Base-by-base conservation (phyloP, 139 green algal genomes). In the Micractinium sp. region DNA sequence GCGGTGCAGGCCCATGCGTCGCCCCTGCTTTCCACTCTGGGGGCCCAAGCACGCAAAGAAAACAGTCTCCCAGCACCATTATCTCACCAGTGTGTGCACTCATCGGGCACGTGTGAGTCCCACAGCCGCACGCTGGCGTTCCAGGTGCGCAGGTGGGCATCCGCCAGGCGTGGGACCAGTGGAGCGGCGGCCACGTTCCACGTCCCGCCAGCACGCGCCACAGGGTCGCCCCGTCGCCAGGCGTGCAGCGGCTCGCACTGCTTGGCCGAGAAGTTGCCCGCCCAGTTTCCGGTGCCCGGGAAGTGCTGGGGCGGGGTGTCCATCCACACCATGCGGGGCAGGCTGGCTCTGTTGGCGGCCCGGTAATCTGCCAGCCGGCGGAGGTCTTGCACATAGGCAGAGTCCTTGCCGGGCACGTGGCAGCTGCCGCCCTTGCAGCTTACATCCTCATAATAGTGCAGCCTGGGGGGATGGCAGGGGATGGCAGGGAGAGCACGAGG, bases 101-200 rank as follows among this genome's bases (percentile, higher is more conserved):
- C 89, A 0, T 63, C 53, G 20, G 41, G 41, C 63, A 84, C 60
- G 81, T 93, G 90, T 12, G 82, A 84, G 29, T 76, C 39, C 76
- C 73, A 91, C 20, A 93, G 25, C 22, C 80, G 79, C n/a, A 89
- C n/a, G 36, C 63, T 90, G 76, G 81, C 56, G 76, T 91, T 88
- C 88, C 87, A 93, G 22, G 73, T 93, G 56, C 67, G 27, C n/a
- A 93, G 60, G 29, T 90, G 36, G 0, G 90, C 88, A 38, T 88
- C 86, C 22, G 78, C 90, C 66, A 91, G 38, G 22, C 77, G 13
- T 13, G 61, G 38, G 66, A 90, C 85, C 27, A 80, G 63, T 16
- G 87, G 69, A 36, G 60, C 66, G 0, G 90, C 82, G n/a, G 87
- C 66, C 33, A 85, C 77, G 53, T 92, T 92, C 14, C 82, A 87